These are phyloP conservation scores for Ophiocordyceps robertsii DNA, from an alignment of 2,329 filamentous ascomycete species.

Conservation along the genomic window DNA sequence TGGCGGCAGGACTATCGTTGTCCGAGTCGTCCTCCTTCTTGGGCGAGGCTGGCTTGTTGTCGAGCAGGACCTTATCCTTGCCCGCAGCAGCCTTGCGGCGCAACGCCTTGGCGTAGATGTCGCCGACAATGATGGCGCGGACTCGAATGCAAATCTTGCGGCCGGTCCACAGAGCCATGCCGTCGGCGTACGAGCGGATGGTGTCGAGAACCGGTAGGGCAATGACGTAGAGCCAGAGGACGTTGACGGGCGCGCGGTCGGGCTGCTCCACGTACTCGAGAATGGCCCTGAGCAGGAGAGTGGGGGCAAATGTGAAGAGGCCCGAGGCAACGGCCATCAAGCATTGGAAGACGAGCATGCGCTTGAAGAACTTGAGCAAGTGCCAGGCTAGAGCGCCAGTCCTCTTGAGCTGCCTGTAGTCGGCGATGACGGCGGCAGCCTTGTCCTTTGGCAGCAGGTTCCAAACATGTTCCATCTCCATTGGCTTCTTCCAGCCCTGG, in stretches of 20 bases:
- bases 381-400: constrained; percentile 69
- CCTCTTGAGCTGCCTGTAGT: constrained; percentile 78
- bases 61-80: constrained; percentile 59
- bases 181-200: constrained; percentile 69
- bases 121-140: constrained; percentile 88
- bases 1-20: constrained; percentile 29
- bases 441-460: constrained; percentile 83
- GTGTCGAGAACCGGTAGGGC: constrained; percentile 74
- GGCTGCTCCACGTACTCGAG: constrained; percentile 88
- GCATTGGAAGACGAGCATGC: constrained; percentile 62
- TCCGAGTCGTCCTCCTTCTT: constrained; percentile 18
- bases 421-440: constrained; percentile 62
- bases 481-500: constrained; percentile 73
- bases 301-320: constrained; percentile 81
- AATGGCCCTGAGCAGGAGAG: constrained; percentile 79
- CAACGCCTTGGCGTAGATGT: constrained; percentile 92
- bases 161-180: constrained; percentile 82
- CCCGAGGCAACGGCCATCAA: constrained; percentile 68
- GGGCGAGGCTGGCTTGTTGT: constrained; percentile 25
- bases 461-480: constrained; percentile 82
- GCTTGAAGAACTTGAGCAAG: constrained; percentile 72
- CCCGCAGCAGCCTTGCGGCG: constrained; percentile 77
- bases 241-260: constrained; percentile 60
- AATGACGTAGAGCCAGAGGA: constrained; percentile 92
- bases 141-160: constrained; percentile 88